These are phyloP conservation scores for Anastatica hierochuntica DNA, from an alignment of 345 rosid species.

Conservation along the genomic window DNA sequence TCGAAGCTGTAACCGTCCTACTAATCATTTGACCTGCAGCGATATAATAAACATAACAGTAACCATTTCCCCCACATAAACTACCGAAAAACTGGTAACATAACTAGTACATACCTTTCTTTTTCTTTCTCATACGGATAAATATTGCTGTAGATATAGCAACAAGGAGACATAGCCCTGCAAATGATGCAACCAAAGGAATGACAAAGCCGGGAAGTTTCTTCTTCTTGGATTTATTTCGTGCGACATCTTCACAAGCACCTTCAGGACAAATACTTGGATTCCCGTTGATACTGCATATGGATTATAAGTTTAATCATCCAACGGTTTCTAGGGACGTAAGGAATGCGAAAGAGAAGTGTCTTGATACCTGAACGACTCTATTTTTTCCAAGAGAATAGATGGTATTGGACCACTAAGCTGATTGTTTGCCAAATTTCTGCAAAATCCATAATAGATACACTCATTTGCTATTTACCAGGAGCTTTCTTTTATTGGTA, in stretches of 20 bases:
- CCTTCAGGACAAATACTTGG: conserved; percentile 21
- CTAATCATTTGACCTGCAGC: neutral
- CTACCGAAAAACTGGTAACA: neutral
- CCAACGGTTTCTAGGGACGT: neutral
- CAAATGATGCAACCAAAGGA: conserved; percentile 29
- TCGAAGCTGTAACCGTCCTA: conserved; percentile 4
- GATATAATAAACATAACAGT: too few relatives aligned
- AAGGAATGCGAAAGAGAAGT: neutral
- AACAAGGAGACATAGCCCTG: conserved; percentile 14
- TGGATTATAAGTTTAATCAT: neutral
- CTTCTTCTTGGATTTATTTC: conserved; percentile 5
- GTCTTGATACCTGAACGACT: conserved; percentile 18
- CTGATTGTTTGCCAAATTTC: conserved; percentile 34
- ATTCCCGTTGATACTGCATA: conserved; percentile 26
- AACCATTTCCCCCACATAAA: too few relatives aligned
- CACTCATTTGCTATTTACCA: neutral
- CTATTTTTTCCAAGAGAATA: conserved; percentile 14
- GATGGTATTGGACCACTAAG: conserved; percentile 35
- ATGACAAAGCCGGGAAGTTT: conserved; percentile 19
- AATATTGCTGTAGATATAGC: conserved; percentile 3
- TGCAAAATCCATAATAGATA: conserved; percentile 7
- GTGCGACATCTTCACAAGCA: conserved; percentile 16
- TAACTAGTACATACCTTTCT: neutral
- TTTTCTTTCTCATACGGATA: conserved; percentile 9
- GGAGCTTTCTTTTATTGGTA: neutral